Evolutionary conservation across 441 rosid species (phyloP).

Genomic region (Syzygium malaccense): DNA sequence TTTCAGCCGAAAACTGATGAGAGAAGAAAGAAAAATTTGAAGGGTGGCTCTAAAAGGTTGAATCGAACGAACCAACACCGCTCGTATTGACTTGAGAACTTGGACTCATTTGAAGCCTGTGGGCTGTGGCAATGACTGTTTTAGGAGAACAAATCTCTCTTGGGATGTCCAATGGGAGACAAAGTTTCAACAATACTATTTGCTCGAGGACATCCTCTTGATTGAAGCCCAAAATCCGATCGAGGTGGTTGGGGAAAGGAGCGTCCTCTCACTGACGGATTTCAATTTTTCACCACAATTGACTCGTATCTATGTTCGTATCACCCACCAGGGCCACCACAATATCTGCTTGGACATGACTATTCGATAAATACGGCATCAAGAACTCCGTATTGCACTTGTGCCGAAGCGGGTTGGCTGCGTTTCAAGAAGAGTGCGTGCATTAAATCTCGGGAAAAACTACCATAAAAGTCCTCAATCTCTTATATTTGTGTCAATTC

Average conservation of each 20-base stretch:
- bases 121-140: background rate
- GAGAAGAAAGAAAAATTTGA: background rate
- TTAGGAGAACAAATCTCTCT: background rate
- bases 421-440: accelerated
- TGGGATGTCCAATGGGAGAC: background rate
- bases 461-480: no score
- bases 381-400: accelerated
- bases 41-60: background rate
- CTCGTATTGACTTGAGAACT: background rate
- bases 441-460: background rate
- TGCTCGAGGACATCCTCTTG: background rate
- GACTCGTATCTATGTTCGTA: background rate
- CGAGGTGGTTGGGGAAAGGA: background rate
- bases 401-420: no score
- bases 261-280: accelerated
- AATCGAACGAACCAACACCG: background rate
- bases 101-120: background rate
- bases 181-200: no score
- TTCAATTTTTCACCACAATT: background rate
- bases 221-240: background rate
- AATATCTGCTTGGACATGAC: background rate
- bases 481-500: accelerated
- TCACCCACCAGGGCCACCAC: background rate
- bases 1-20: background rate
- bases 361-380: background rate